Conservation (phyloP, 129 eudicot species). For the Saposhnikovia divaricata region DNA sequence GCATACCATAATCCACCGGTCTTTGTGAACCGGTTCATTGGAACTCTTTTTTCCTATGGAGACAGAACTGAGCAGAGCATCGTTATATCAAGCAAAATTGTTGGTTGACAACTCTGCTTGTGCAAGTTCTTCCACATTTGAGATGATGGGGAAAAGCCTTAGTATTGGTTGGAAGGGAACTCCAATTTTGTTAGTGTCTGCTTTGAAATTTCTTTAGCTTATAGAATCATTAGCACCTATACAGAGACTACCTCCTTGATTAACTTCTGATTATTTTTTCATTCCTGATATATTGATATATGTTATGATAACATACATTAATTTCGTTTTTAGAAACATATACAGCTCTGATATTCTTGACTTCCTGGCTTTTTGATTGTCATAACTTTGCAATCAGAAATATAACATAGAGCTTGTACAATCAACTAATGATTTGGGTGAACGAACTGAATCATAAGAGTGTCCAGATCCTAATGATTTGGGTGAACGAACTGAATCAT, state of each 20-base stretch:
- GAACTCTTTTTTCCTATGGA: not conserved
- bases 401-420: not conserved
- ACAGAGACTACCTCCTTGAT: not conserved
- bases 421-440: not conserved
- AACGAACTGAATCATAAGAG: too few relatives aligned
- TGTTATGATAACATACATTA: not conserved
- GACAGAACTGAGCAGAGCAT: slow-evolving; percentile 3
- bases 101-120: not conserved
- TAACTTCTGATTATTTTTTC: not conserved
- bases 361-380: not conserved
- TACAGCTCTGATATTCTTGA: not conserved
- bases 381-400: not conserved
- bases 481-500: not conserved
- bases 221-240: not conserved
- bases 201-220: not conserved
- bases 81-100: slow-evolving; percentile 1
- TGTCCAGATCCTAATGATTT: too few relatives aligned
- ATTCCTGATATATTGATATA: too few relatives aligned
- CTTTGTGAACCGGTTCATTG: slow-evolving; percentile 3
- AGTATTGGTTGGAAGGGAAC: slow-evolving; percentile 8
- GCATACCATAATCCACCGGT: not conserved
- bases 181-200: not conserved
- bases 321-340: not conserved
- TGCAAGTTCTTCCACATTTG: not conserved
- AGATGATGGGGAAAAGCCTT: not conserved